These are phyloP conservation scores for Capillidium rhysosporum DNA, from an alignment of 371 early-diverging fungal genomes.

Conservation along the genomic window DNA sequence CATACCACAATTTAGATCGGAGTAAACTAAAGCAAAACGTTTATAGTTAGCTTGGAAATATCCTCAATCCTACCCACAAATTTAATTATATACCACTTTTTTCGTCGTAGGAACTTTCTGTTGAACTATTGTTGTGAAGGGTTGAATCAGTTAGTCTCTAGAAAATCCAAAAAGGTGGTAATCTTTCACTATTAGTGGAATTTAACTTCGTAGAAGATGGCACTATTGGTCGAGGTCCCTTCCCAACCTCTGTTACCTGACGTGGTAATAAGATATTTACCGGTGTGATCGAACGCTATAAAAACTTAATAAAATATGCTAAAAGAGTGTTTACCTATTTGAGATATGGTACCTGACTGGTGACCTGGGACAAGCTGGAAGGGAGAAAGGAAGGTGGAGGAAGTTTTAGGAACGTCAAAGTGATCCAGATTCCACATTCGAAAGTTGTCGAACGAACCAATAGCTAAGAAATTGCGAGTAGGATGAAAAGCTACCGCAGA, in stretches of 20 bases:
- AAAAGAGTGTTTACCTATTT: conserved; percentile 28
- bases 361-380: conserved; percentile 83
- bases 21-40: too few relatives aligned
- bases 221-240: conserved; percentile 54
- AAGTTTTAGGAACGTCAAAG: conserved; percentile 10
- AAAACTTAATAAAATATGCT: not conserved
- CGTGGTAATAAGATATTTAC: conserved; percentile 69
- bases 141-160: too few relatives aligned
- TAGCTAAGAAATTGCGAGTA: not conserved
- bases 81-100: too few relatives aligned
- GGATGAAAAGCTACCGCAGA: conserved; percentile 33
- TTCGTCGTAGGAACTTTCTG: too few relatives aligned
- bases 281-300: conserved; percentile 41
- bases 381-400: conserved; percentile 35
- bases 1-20: too few relatives aligned
- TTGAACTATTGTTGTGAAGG: too few relatives aligned
- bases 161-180: too few relatives aligned
- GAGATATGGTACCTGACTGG: conserved; percentile 70
- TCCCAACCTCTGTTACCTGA: conserved; percentile 91
- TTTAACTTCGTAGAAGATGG: conserved; percentile 52
- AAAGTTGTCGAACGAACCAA: conserved; percentile 82
- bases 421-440: conserved; percentile 58
- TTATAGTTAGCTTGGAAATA: too few relatives aligned
- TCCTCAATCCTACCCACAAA: too few relatives aligned
- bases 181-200: too few relatives aligned